A percentile compares a stretch with the other conserved stretches of the same genome.
These are phyloP conservation scores for Athelia psychrophila DNA, from an alignment of 1,284 basidiomycete genomes.

Conservation along the genomic window DNA sequence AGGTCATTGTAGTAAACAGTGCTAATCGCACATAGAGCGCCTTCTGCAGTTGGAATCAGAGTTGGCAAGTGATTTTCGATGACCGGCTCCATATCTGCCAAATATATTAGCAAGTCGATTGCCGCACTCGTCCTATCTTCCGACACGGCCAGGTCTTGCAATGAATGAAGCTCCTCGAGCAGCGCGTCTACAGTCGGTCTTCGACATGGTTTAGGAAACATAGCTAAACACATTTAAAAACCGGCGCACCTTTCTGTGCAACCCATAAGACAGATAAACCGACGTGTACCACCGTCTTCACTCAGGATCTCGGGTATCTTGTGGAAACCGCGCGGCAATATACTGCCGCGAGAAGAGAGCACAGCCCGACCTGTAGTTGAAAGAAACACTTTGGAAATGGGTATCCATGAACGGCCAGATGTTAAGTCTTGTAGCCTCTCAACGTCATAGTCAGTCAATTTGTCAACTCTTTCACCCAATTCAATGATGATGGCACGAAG, in stretches of 20 bases:
- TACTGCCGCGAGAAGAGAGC: slow-evolving; percentile 15
- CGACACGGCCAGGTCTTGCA: slow-evolving; percentile 6
- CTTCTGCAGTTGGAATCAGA: slow-evolving; percentile 29
- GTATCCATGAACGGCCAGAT: slow-evolving; percentile 28
- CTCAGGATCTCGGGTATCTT: slow-evolving; percentile 15
- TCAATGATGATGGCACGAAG: slow-evolving; percentile 24
- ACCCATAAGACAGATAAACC: slow-evolving; percentile 31
- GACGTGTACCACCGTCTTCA: slow-evolving; percentile 9
- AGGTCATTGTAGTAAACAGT: slow-evolving; percentile 37
- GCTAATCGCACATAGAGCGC: slow-evolving; percentile 20
- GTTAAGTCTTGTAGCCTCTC: slow-evolving; percentile 14
- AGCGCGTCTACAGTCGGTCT: slow-evolving; percentile 31
- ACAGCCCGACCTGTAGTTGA: slow-evolving; percentile 23
- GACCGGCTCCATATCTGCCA: slow-evolving; percentile 16
- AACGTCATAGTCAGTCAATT: slow-evolving; percentile 17
- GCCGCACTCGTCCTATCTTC: slow-evolving; percentile 17
- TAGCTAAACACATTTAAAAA: not conserved
- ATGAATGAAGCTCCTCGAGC: slow-evolving; percentile 21
- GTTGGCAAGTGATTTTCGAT: slow-evolving; percentile 21
- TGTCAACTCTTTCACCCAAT: slow-evolving; percentile 19
- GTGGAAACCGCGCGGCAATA: slow-evolving; percentile 21
- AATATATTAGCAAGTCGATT: slow-evolving; percentile 22
- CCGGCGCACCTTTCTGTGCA: slow-evolving; percentile 30
- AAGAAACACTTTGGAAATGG: slow-evolving; percentile 20
- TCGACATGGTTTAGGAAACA: not conserved